phyloP scores from a whole-genome alignment of 139 green algal genomes.

The Chlamydomonas sp. region DNA sequence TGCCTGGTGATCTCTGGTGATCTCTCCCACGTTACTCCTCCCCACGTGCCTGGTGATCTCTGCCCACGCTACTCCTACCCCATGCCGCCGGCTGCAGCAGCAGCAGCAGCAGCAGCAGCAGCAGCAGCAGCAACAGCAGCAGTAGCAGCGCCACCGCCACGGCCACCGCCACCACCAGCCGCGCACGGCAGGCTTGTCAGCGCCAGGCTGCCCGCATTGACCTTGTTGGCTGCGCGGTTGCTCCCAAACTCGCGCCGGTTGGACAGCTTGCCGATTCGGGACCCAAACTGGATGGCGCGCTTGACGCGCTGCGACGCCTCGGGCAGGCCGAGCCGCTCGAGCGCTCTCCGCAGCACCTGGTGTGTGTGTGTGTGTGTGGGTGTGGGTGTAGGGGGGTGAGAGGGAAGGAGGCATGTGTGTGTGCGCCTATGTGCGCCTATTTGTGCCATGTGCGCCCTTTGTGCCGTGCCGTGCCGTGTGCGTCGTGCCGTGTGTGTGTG shows the following conservation, averaged over 20 bases:
- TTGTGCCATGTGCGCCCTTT: too few relatives aligned
- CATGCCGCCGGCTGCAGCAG: too few relatives aligned
- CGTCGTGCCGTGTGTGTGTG: too few relatives aligned
- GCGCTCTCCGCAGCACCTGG: slow-evolving; percentile 52
- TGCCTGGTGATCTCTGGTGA: too few relatives aligned
- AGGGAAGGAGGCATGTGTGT: too few relatives aligned
- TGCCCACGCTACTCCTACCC: too few relatives aligned
- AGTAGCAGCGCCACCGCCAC: neutral
- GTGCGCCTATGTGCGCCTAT: too few relatives aligned
- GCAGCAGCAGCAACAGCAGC: neutral
- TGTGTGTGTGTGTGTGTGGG: too few relatives aligned
- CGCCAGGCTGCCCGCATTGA: slow-evolving; percentile 1
- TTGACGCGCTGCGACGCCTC: slow-evolving; percentile 63
- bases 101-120: neutral
- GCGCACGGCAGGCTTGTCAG: neutral
- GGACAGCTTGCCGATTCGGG: slow-evolving; percentile 62
- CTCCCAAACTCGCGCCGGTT: slow-evolving; percentile 82
- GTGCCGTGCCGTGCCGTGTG: too few relatives aligned
- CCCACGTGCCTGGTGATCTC: too few relatives aligned
- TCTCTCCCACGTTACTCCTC: too few relatives aligned
- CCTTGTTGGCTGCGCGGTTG: slow-evolving; percentile 70
- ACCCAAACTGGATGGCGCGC: slow-evolving; percentile 91
- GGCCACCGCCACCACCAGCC: neutral
- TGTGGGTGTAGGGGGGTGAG: too few relatives aligned
- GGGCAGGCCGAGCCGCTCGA: slow-evolving; percentile 56